Evolutionary conservation across 2,329 filamentous ascomycete genomes (phyloP).

Genomic region (Xylariaceae sp.): DNA sequence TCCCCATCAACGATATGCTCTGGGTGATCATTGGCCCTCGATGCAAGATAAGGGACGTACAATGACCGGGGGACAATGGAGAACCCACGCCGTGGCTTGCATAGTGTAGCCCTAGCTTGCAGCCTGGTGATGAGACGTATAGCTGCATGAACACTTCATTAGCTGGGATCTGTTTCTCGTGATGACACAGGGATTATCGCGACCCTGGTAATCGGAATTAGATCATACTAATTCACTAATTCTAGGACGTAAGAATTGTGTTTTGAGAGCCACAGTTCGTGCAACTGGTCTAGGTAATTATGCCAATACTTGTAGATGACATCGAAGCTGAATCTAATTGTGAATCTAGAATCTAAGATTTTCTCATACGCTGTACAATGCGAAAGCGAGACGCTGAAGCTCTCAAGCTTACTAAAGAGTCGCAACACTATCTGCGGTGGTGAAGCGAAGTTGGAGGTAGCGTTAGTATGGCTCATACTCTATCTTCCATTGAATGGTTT

Average conservation of each 20-base stretch:
- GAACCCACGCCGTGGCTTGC: constrained; percentile 13
- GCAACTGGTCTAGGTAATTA: no score
- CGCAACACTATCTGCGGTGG: no score
- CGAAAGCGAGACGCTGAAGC: no score
- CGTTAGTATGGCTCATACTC: no score
- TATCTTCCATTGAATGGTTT: no score
- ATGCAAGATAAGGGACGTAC: constrained; percentile 25
- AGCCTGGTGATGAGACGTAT: constrained; percentile 4
- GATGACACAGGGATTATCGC: constrained; percentile 11
- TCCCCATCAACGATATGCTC: constrained; percentile 12
- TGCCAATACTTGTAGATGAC: no score
- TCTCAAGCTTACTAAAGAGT: no score
- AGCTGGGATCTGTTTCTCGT: constrained; percentile 10
- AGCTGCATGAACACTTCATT: constrained; percentile 1
- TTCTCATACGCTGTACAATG: no score
- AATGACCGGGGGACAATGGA: constrained; percentile 15
- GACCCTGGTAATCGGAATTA: not conserved
- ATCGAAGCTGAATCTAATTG: no score
- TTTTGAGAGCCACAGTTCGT: not conserved
- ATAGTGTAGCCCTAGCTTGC: constrained; percentile 5
- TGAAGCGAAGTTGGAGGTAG: no score
- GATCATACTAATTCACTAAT: not conserved
- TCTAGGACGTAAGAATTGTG: constrained; percentile 5
- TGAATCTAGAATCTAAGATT: no score
- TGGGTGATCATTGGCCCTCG: constrained; percentile 13